Percentiles rank a stretch among this genome's conserved stretches.
Evolutionary conservation across 163 green algal species (phyloP).

Genomic region (Scenedesmus sp.): DNA sequence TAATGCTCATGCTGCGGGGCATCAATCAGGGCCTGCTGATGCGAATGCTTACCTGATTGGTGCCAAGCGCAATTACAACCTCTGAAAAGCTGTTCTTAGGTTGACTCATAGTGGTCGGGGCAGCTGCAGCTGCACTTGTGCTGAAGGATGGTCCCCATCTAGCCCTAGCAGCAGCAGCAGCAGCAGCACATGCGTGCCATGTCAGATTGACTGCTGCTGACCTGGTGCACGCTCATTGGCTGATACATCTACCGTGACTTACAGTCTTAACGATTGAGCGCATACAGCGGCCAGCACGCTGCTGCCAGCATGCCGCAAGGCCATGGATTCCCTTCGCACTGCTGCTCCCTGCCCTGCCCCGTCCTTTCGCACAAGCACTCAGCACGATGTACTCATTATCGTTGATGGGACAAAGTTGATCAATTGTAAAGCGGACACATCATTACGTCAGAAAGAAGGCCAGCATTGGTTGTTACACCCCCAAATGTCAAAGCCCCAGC

Average conservation of each 20-base stretch:
- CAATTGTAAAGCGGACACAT: neutral
- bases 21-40: neutral
- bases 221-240: neutral
- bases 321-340: neutral
- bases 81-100: slow-evolving; percentile 30
- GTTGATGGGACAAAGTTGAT: neutral
- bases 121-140: neutral
- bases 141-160: neutral
- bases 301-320: neutral
- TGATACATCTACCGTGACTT: neutral
- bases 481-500: neutral
- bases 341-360: neutral
- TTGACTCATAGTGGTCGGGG: neutral
- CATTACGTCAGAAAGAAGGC: neutral
- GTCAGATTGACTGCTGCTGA: neutral
- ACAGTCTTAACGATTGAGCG: neutral
- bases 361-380: neutral
- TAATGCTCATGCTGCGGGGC: neutral
- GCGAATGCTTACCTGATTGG: slow-evolving; percentile 69
- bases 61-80: slow-evolving; percentile 72
- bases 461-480: neutral
- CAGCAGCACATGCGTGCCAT: neutral
- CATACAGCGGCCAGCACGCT: neutral
- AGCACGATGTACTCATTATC: neutral
- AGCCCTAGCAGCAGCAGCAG: neutral